Percentiles rank a stretch among this genome's conserved stretches.
These are phyloP conservation scores for Coniochaeta sp. DNA, from an alignment of 2,329 filamentous ascomycete genomes.

Conservation along the genomic window DNA sequence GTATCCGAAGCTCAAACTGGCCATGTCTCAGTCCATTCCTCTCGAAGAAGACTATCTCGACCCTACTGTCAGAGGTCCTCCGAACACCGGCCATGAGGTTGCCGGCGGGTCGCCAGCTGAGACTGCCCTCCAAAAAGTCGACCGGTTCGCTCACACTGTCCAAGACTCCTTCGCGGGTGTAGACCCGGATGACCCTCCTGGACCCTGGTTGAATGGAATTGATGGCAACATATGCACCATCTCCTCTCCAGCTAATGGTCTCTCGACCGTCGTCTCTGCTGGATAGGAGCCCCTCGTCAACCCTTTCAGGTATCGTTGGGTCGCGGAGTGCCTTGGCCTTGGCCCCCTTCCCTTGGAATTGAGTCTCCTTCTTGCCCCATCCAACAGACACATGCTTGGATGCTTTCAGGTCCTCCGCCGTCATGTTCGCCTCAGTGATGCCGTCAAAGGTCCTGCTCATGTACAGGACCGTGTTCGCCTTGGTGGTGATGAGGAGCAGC, in stretches of 20 bases:
- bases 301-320: conserved; percentile 86
- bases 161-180: conserved; percentile 79
- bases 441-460: conserved; percentile 91
- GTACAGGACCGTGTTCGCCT: conserved; percentile 70
- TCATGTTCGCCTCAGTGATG: conserved; percentile 66
- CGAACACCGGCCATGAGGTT: conserved; percentile 88
- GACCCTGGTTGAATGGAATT: conserved; percentile 64
- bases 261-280: conserved; percentile 62
- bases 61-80: conserved; percentile 50
- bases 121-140: conserved; percentile 74
- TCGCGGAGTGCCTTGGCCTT: conserved; percentile 79
- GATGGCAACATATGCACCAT: conserved; percentile 83
- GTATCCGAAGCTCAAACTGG: conserved; percentile 68
- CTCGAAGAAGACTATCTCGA: conserved; percentile 92
- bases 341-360: conserved; percentile 89
- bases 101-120: conserved; percentile 88
- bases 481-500: conserved; percentile 74
- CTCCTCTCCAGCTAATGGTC: conserved; percentile 86
- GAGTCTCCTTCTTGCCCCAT: conserved; percentile 97
- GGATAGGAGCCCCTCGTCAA: conserved; percentile 77
- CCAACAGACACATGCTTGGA: conserved; percentile 94
- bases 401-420: conserved; percentile 69
- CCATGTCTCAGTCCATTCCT: conserved; percentile 96
- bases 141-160: conserved; percentile 95
- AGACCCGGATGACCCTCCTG: conserved; percentile 80